Percentiles rank a stretch among this genome's conserved stretches.
These are phyloP conservation scores for Stephania japonica DNA, from an alignment of 164 flowering plant species.

Conservation along the genomic window DNA sequence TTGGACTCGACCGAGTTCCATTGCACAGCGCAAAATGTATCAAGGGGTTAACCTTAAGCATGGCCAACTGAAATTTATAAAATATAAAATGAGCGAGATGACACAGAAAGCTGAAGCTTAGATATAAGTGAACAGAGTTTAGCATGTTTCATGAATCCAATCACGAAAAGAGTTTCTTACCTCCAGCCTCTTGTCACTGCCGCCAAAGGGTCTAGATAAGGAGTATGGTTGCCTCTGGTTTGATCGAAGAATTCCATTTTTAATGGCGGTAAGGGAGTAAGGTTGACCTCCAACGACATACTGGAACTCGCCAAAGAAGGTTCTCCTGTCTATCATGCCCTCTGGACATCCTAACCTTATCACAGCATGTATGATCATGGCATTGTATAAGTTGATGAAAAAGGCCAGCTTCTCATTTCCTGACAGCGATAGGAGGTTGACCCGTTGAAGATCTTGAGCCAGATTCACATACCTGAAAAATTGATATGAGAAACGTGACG, in stretches of 20 bases:
- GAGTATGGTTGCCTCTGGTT: slow-evolving; percentile 68
- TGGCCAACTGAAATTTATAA: slow-evolving; percentile 39
- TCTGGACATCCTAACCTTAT: slow-evolving; percentile 70
- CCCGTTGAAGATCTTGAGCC: slow-evolving; percentile 70
- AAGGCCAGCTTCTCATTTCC: slow-evolving; percentile 63
- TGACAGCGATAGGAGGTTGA: slow-evolving; percentile 47
- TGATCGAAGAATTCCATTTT: slow-evolving; percentile 73
- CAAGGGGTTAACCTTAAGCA: slow-evolving; percentile 51
- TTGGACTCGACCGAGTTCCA: slow-evolving; percentile 71
- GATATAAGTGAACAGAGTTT: not conserved
- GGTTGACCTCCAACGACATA: slow-evolving; percentile 74
- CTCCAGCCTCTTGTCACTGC: slow-evolving; percentile 63
- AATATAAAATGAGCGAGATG: not conserved
- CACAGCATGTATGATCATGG: slow-evolving; percentile 89
- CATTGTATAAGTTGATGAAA: slow-evolving; percentile 83
- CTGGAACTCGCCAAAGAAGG: slow-evolving; percentile 65
- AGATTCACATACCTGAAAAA: slow-evolving; percentile 63
- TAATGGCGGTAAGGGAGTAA: slow-evolving; percentile 57
- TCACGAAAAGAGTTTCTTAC: slow-evolving; percentile 27
- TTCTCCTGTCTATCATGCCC: slow-evolving; percentile 66
- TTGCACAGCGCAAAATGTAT: slow-evolving; percentile 81
- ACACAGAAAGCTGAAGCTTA: no score
- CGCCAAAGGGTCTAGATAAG: slow-evolving; percentile 49
- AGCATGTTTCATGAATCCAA: not conserved
- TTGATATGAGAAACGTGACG: not conserved